phyloP scores from a whole-genome alignment of 2,329 filamentous ascomycete species.

The Capronia epimyces region DNA sequence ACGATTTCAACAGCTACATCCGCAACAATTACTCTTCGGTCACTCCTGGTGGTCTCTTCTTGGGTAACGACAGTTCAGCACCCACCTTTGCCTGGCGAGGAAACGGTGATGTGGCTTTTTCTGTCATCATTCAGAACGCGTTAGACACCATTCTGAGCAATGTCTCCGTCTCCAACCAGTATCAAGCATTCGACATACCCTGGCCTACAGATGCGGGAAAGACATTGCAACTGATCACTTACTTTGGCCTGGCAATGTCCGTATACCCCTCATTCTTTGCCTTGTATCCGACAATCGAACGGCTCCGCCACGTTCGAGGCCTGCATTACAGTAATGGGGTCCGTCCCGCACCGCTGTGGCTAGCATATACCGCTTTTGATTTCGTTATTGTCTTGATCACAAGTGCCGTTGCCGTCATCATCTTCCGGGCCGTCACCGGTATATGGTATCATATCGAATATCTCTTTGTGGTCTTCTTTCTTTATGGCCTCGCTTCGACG shows the following conservation, averaged over 20 bases:
- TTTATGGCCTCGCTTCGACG: constrained; percentile 74
- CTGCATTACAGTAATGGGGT: constrained; percentile 92
- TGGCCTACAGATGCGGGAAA: constrained; percentile 65
- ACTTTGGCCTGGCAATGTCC: constrained; percentile 72
- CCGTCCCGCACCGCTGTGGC: constrained; percentile 73
- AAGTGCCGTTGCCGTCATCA: constrained; percentile 60
- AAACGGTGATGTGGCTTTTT: constrained; percentile 55
- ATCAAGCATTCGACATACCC: constrained; percentile 68
- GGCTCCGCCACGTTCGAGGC: constrained; percentile 70
- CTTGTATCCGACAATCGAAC: constrained; percentile 81
- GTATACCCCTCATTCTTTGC: constrained; percentile 82
- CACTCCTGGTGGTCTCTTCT: constrained; percentile 73
- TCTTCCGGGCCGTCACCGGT: constrained; percentile 58
- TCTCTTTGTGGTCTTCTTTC: constrained; percentile 70
- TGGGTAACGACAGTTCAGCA: constrained; percentile 55
- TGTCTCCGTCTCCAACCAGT: constrained; percentile 64
- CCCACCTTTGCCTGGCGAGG: constrained; percentile 68
- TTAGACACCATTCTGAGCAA: constrained; percentile 63
- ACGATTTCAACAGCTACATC: constrained; percentile 65
- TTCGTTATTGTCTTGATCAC: constrained; percentile 65
- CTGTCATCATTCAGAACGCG: constrained; percentile 54
- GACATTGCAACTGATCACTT: constrained; percentile 71
- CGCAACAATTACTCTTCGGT: constrained; percentile 59
- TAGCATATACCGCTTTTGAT: constrained; percentile 76
- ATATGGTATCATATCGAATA: constrained; percentile 77